phyloP scores from a whole-genome alignment of 306 rosid species.

The Rosa chinensis region DNA sequence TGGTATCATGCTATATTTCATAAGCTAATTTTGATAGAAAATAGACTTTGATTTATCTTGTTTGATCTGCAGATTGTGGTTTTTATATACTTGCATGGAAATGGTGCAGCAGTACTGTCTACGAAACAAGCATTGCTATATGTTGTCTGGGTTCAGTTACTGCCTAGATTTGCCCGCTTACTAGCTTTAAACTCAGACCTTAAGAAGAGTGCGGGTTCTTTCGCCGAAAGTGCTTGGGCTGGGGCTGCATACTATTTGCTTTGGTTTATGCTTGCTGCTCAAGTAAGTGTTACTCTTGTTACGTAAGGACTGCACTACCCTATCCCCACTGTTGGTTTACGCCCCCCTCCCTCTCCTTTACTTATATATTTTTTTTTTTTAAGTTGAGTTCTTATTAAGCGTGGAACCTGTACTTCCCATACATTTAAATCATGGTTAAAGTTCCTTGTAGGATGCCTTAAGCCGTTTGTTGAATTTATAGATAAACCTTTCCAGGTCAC shows the following conservation, averaged over 20 bases:
- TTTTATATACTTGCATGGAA: constrained; percentile 50
- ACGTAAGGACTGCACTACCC: neutral
- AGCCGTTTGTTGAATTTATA: neutral
- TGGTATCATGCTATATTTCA: neutral
- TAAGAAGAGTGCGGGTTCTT: constrained; percentile 82
- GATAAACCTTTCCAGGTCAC: constrained; percentile 48
- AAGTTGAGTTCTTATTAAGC: too few relatives aligned
- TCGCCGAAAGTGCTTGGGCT: constrained; percentile 79
- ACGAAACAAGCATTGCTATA: constrained; percentile 66
- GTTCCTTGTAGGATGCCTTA: neutral
- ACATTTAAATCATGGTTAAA: neutral
- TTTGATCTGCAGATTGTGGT: constrained; percentile 57
- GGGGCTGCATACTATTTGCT: constrained; percentile 88
- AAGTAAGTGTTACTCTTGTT: constrained; percentile 50
- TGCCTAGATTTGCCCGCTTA: constrained; percentile 75
- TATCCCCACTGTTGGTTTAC: too few relatives aligned
- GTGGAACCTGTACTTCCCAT: too few relatives aligned
- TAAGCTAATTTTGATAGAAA: neutral
- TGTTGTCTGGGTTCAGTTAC: constrained; percentile 60
- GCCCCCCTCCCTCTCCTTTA: too few relatives aligned
- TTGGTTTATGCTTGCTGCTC: constrained; percentile 82
- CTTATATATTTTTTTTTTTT: too few relatives aligned
- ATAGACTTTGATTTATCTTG: neutral
- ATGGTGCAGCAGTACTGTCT: constrained; percentile 52
- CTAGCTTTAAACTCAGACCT: constrained; percentile 77